These are phyloP conservation scores for Suhomyces bolitotheri DNA, from an alignment of 1,139 yeast genomes.

Conservation along the genomic window DNA sequence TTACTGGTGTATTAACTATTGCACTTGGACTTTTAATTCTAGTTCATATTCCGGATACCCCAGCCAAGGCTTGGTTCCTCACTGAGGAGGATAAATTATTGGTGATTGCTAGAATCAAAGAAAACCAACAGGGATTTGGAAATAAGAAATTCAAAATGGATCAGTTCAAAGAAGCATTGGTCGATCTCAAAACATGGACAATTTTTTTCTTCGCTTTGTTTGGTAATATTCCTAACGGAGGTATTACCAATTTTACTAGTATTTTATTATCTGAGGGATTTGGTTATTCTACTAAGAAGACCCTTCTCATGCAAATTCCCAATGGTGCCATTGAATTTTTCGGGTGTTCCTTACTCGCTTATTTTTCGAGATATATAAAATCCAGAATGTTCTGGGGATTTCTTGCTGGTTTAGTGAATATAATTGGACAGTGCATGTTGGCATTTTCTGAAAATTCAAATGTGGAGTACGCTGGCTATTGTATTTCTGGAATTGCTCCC, in stretches of 20 bases:
- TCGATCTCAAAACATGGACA: slow-evolving; percentile 46
- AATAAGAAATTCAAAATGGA: slow-evolving; percentile 51
- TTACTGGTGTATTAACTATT: slow-evolving; percentile 50
- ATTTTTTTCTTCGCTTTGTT: slow-evolving; percentile 40
- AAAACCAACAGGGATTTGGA: slow-evolving; percentile 56
- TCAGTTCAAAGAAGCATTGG: slow-evolving; percentile 57
- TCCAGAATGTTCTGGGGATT: slow-evolving; percentile 45
- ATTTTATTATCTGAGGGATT: slow-evolving; percentile 47
- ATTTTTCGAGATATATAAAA: slow-evolving; percentile 9
- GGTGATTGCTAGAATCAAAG: slow-evolving; percentile 36
- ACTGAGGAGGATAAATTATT: slow-evolving; percentile 42
- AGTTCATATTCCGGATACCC: slow-evolving; percentile 53
- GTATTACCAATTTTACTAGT: slow-evolving; percentile 49
- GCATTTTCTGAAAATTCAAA: slow-evolving; percentile 42
- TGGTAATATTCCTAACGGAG: slow-evolving; percentile 54
- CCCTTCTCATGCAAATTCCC: slow-evolving; percentile 36
- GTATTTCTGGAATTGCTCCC: slow-evolving; percentile 25
- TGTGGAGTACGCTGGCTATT: slow-evolving; percentile 15
- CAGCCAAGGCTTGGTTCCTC: slow-evolving; percentile 51
- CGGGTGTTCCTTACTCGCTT: slow-evolving; percentile 38
- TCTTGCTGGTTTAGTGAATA: slow-evolving; percentile 34
- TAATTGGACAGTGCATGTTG: slow-evolving; percentile 47
- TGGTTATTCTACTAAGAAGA: slow-evolving; percentile 41
- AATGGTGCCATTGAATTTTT: slow-evolving; percentile 42
- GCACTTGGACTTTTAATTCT: slow-evolving; percentile 42